Conservation (phyloP, 352 stramenopile species). For the Aphanomyces euteiches region DNA sequence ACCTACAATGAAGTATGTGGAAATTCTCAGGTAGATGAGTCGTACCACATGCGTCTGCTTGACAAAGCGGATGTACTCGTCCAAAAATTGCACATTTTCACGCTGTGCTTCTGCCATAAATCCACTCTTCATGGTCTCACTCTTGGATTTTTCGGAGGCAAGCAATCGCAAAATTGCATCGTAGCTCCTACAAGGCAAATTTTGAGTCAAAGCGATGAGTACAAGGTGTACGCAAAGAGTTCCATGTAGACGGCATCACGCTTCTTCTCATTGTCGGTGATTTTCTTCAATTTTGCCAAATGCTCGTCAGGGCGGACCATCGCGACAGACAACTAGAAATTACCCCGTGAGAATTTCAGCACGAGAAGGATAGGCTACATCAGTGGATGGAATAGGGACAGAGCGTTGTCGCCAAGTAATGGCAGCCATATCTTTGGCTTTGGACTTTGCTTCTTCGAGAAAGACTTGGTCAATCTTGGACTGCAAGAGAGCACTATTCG, state of each 20-base stretch:
- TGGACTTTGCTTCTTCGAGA: constrained; percentile 78
- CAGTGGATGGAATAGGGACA: constrained; percentile 63
- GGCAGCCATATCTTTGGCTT: constrained; percentile 72
- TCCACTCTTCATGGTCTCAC: constrained; percentile 22
- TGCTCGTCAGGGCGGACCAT: constrained; percentile 73
- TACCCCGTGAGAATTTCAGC: background rate
- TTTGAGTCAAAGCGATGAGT: background rate
- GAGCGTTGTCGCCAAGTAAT: constrained; percentile 80
- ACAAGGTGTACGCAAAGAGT: constrained; percentile 39
- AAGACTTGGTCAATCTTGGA: constrained; percentile 83
- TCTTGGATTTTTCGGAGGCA: constrained; percentile 56
- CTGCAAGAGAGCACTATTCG: constrained; percentile 69
- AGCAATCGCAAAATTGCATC: constrained; percentile 63
- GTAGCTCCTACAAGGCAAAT: constrained; percentile 42
- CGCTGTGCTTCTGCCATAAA: constrained; percentile 27
- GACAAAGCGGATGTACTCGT: constrained; percentile 69
- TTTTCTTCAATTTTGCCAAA: constrained; percentile 53
- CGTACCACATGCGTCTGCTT: constrained; percentile 53
- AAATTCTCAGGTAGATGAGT: background rate
- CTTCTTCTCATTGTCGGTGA: constrained; percentile 54
- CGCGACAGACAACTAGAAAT: constrained; percentile 36
- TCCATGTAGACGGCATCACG: constrained; percentile 65
- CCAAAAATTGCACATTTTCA: constrained; percentile 36
- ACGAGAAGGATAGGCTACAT: constrained; percentile 37
- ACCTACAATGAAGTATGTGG: constrained; percentile 38